Conservation (phyloP, 2,329 filamentous ascomycete species). For the Periconia sp. region DNA sequence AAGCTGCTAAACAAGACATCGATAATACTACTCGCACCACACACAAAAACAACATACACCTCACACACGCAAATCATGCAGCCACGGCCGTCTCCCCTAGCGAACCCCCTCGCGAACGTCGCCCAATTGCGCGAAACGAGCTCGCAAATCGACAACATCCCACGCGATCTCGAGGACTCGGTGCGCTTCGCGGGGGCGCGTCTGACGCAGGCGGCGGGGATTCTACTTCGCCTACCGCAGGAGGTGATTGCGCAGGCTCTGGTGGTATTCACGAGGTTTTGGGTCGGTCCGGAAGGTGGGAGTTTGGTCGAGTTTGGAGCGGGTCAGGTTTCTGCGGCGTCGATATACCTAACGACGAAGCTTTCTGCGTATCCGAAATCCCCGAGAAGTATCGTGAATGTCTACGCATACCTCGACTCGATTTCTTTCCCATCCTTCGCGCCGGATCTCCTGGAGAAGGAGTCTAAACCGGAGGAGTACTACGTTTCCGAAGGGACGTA, state of each 20-base stretch:
- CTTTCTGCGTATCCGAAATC: slow-evolving; percentile 75
- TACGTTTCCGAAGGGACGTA: slow-evolving; percentile 76
- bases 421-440: slow-evolving; percentile 59
- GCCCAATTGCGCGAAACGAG: slow-evolving; percentile 64
- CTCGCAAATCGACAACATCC: slow-evolving; percentile 60
- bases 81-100: slow-evolving; percentile 44
- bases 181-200: slow-evolving; percentile 71
- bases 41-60: neutral
- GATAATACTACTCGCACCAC: neutral
- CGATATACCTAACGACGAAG: slow-evolving; percentile 80
- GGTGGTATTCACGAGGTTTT: slow-evolving; percentile 79
- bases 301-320: slow-evolving; percentile 54
- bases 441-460: slow-evolving; percentile 22
- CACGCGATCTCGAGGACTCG: slow-evolving; percentile 69
- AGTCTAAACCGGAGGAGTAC: slow-evolving; percentile 33
- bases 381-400: slow-evolving; percentile 78
- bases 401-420: slow-evolving; percentile 79
- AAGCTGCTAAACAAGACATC: too few species aligned
- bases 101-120: slow-evolving; percentile 72
- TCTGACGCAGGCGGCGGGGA: slow-evolving; percentile 75
- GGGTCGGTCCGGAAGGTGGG: slow-evolving; percentile 61
- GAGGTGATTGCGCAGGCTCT: slow-evolving; percentile 84
- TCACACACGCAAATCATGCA: slow-evolving; percentile 21
- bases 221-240: slow-evolving; percentile 81
- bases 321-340: slow-evolving; percentile 77